Percentiles rank a stretch among this genome's conserved stretches.
Evolutionary conservation across 139 green algal species (phyloP).

Genomic region (Chlamydomonas incerta): DNA sequence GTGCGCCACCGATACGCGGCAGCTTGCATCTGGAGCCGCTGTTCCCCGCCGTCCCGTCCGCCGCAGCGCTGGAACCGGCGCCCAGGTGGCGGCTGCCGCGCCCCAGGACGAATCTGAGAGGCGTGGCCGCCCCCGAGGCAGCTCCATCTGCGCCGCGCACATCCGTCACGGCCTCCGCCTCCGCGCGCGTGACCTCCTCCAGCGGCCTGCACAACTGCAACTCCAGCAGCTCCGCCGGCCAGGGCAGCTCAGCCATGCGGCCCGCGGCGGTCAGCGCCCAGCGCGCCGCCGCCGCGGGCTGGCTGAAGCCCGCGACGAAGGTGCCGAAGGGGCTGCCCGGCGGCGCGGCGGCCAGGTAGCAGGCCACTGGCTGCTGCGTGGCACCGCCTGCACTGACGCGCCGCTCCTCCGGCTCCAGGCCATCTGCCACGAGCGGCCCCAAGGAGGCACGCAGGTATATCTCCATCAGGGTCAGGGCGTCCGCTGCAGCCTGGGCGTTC

Average conservation of each 20-base stretch:
- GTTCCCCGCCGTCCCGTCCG: too few relatives aligned
- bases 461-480: not conserved
- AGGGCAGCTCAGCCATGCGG: not conserved
- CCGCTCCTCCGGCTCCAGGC: too few relatives aligned
- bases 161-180: not conserved
- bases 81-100: not conserved
- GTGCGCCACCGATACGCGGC: too few relatives aligned
- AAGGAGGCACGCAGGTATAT: not conserved
- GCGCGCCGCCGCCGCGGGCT: not conserved
- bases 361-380: not conserved
- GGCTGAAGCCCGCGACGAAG: slow-evolving; percentile 1
- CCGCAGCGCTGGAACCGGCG: too few relatives aligned
- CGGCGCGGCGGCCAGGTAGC: not conserved
- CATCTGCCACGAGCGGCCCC: not conserved
- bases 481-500: not conserved
- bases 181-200: not conserved
- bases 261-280: not conserved
- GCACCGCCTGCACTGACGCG: too few relatives aligned
- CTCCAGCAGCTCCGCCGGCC: slow-evolving; percentile 3
- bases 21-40: too few relatives aligned
- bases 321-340: slow-evolving; percentile 10
- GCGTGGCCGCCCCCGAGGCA: not conserved
- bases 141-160: not conserved
- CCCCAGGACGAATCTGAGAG: too few relatives aligned
- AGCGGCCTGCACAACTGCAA: not conserved